Evolutionary conservation across 2,329 filamentous ascomycete genomes (phyloP), one percentile per base, ranked within the genome.

Genomic region (Pseudogymnoascus sp.): DNA sequence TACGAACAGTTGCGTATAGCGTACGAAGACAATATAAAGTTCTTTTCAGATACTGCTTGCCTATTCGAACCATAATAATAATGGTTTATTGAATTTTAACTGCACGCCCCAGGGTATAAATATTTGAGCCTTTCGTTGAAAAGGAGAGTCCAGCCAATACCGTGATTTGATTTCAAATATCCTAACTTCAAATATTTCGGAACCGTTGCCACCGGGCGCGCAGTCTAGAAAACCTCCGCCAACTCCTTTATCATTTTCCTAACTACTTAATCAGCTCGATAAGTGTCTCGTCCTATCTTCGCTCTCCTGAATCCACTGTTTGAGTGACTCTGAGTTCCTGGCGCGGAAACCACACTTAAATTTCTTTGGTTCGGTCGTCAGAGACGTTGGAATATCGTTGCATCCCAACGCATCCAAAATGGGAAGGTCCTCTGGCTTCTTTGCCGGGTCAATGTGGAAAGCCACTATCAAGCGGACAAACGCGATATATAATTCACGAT

Each of bases 311-410:
- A 84, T 79, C 82, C 82, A 85, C 64, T 71, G 63, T 65, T 76
- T 71, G 62, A 84, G 62, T 64, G 68, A 71, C 37, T 63, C 68
- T 63, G 73, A 70, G 65, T 82, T 72, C 38, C 82, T 73, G 3
- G 78, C 73, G 63, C 71, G 73, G 60, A 84, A 77, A 0, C 80
- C 77, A 52, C 82, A 75, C 71, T 84, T 84, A 71, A 86, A 86
- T 1, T 79, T 79, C 71, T 82, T 84, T 0, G 83, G 82, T 64
- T 85, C 81, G 2, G 80, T 80, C 0, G 82, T 84, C 69, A 86
- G 69, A 7, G 79, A 77, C 0, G 82, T 85, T 0, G 82, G 77
- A 18, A 79, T 79, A 2, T 72, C 70, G 66, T 79, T 84, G 65
- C 81, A 84, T 28, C 82, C 79, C 37, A 85, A 74, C 0, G 78